Conservation (phyloP, 352 stramenopile species). For the Phytophthora parvispora region DNA sequence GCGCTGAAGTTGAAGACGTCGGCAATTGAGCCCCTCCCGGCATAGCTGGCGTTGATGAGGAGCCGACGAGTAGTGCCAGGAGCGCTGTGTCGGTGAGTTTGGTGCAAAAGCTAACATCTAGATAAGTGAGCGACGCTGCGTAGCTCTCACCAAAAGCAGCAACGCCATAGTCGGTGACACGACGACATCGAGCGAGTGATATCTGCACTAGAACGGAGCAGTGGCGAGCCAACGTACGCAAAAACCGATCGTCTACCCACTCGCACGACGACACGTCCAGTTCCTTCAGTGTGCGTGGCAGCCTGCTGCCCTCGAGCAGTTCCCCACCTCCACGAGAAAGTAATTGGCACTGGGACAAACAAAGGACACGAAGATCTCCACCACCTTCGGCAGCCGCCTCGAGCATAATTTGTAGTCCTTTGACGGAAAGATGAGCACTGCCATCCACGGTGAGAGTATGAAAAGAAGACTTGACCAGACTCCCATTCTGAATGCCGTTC, state of each 20-base stretch:
- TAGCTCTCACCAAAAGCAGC: conserved; percentile 63
- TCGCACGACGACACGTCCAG: conserved; percentile 74
- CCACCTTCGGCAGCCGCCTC: conserved; percentile 13
- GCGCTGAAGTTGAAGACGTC: conserved; percentile 22
- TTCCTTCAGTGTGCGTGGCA: conserved; percentile 43
- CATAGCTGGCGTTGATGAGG: conserved; percentile 11
- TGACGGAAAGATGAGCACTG: conserved; percentile 31
- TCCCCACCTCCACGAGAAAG: conserved; percentile 32
- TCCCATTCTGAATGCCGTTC: conserved; percentile 7
- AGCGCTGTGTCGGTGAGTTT: conserved; percentile 70
- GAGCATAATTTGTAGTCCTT: conserved; percentile 28
- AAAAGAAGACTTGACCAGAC: conserved; percentile 19
- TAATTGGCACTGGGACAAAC: conserved; percentile 33
- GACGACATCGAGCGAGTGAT: conserved; percentile 56
- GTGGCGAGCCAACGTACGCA: conserved; percentile 47
- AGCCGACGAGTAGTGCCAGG: conserved; percentile 59
- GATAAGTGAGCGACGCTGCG: conserved; percentile 36
- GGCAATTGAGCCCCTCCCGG: conserved; percentile 4
- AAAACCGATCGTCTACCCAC: conserved; percentile 68
- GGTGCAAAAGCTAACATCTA: conserved; percentile 69
- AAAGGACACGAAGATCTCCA: conserved; percentile 25
- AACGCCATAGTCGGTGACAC: conserved; percentile 78
- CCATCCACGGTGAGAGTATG: conserved; percentile 28
- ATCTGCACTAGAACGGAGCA: conserved; percentile 49
- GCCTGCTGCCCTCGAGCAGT: conserved; percentile 18